Percentiles rank a stretch among this genome's conserved stretches.
phyloP scores from a whole-genome alignment of 192 early-diverging fungal genomes.

The Chytriomyces sp. region DNA sequence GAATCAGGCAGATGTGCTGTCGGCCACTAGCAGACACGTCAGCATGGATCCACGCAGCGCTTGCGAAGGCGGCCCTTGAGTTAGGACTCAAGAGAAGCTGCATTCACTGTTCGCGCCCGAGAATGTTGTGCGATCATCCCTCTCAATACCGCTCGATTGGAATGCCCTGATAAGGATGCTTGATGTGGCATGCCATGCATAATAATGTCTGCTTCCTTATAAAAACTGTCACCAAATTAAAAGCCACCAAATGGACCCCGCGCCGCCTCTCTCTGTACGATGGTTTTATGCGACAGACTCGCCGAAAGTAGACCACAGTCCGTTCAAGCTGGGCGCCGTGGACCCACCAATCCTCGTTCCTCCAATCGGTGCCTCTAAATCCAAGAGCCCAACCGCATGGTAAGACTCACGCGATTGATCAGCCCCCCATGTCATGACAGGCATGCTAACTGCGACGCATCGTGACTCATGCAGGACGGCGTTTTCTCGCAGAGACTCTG shows the following conservation, averaged over 20 bases:
- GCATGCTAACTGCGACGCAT: background rate
- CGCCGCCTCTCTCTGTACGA: conserved; percentile 20
- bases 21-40: no score
- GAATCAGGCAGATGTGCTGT: no score
- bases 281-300: conserved; percentile 61
- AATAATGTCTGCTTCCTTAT: no score
- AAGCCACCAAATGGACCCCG: background rate
- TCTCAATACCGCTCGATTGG: no score
- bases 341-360: background rate
- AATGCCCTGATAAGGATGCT: no score
- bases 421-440: background rate
- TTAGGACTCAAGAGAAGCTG: no score
- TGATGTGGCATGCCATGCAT: no score
- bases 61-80: no score
- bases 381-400: conserved; percentile 40
- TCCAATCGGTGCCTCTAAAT: background rate
- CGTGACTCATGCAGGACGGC: conserved; percentile 35
- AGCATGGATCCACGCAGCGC: no score
- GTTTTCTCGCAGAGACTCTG: conserved; percentile 49
- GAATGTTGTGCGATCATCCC: no score
- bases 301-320: conserved; percentile 53
- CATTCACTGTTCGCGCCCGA: no score
- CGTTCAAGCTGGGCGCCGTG: conserved; percentile 42
- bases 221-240: no score
- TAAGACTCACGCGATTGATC: conserved; percentile 2